Base-by-base conservation (phyloP, 352 stramenopile genomes). In the Pythium oligandrum region DNA sequence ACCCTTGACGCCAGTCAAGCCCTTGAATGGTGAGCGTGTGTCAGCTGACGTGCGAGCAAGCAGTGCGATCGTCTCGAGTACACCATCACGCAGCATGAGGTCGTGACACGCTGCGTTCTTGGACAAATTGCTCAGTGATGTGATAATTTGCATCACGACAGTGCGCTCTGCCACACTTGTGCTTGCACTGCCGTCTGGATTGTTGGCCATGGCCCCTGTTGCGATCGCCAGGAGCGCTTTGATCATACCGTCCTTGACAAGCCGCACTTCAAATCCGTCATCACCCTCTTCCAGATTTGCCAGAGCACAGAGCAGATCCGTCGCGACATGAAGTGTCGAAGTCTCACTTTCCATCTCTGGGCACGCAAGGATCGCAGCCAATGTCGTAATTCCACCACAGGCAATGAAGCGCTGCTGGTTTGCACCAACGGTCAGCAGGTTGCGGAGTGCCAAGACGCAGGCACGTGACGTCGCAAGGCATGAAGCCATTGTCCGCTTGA, bases 241-340 rank as follows among this genome's bases (percentile, higher is more conserved):
- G 34, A 92, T 64, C 53, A 92, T 85, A 26, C 82, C 82, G 50
- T 92, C 82, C 40, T 75, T 71, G 6, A 92, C 82, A 34, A 94
- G 77, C 3, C 73, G 68, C 51, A 83, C 73, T 61, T 90, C 76
- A 30, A 87, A 71, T 2, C 62, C 64, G 3, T 55, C 35, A 3
- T 50, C 51, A 7, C 60, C 49, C 1, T 53, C 42, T 1, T 69
- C 62, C 31, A 86, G 62, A 43, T 76, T 86, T 1, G 80, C 80
- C 2, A 90, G 64, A 9, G 66, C 75, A 34, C 80, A 90, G 10
- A 90, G 67, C 67, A 90, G 71, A 40, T 90, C 80, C 1, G 74
- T 83, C 11, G 77, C 73, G 35, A 83, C 67, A 32, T 64, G 55
- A 11, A 86, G 61, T 17, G 77, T 86, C 34, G 64, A 44, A 11